phyloP scores from a whole-genome alignment of 2,329 filamentous ascomycete genomes.

The Colletotrichum cuscutae region DNA sequence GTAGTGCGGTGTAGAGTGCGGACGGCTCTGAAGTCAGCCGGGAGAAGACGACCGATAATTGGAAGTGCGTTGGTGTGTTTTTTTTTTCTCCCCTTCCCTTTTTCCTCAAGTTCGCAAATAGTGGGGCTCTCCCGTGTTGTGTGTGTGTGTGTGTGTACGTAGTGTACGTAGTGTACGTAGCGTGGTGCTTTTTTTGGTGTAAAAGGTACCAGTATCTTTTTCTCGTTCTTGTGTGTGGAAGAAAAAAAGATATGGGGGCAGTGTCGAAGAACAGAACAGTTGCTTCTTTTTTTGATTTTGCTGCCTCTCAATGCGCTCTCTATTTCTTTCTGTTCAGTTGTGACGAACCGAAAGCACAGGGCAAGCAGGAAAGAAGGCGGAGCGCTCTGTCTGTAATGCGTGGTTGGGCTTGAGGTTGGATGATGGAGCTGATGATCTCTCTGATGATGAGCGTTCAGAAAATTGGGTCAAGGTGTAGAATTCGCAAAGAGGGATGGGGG shows the following conservation, averaged over 20 bases:
- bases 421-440: constrained; percentile 32
- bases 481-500: constrained; percentile 25
- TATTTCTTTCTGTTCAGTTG: background rate
- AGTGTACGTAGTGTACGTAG: background rate
- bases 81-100: background rate
- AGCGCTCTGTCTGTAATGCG: constrained; percentile 20
- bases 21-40: constrained; percentile 14
- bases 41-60: constrained; percentile 6
- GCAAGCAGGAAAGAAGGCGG: constrained; percentile 28
- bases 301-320: background rate
- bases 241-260: background rate
- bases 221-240: background rate
- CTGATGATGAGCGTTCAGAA: constrained; percentile 35
- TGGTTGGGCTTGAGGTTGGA: constrained; percentile 30
- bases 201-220: background rate
- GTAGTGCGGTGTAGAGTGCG: constrained; percentile 21
- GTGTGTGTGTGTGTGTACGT: background rate
- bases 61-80: background rate
- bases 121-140: background rate
- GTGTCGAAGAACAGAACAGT: background rate
- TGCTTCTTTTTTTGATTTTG: background rate
- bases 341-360: constrained; percentile 18
- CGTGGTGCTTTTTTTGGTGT: background rate
- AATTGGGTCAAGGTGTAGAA: constrained; percentile 30
- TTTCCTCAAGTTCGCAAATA: background rate